Conservation (phyloP, 148 eudicot genomes). For the Hydrangea macrophylla region DNA sequence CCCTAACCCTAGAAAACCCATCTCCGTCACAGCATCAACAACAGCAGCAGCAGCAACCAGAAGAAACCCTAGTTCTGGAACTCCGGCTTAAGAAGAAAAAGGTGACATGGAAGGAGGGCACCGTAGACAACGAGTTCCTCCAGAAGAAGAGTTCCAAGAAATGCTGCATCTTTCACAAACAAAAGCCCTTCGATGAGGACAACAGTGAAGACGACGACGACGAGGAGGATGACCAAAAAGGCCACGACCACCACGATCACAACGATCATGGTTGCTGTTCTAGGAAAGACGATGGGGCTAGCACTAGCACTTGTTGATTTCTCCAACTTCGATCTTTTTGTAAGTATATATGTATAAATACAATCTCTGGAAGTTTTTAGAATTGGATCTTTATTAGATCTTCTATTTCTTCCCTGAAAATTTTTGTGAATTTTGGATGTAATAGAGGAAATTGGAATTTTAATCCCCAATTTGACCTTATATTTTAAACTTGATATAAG, state of each 20-base stretch:
- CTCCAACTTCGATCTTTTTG: background rate
- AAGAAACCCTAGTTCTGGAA: constrained; percentile 59
- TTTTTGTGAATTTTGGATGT: no score
- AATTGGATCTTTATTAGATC: background rate
- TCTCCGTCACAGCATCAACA: constrained; percentile 21
- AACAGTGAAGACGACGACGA: constrained; percentile 59
- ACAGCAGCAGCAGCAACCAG: constrained; percentile 21
- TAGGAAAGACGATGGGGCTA: constrained; percentile 6
- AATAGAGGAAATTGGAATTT: no score
- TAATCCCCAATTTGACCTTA: no score
- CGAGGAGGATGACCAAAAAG: background rate
- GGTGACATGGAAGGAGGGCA: constrained; percentile 87
- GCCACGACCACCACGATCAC: constrained; percentile 15
- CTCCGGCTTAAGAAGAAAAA: constrained; percentile 72
- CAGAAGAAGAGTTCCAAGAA: constrained; percentile 87
- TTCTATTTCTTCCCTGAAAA: no score
- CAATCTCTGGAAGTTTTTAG: background rate
- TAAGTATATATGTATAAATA: background rate
- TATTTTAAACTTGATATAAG: no score
- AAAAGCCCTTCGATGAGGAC: constrained; percentile 87
- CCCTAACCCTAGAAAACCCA: constrained; percentile 27
- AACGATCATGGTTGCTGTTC: constrained; percentile 38
- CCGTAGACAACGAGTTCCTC: constrained; percentile 81
- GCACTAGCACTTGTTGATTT: constrained; percentile 14
- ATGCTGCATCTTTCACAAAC: constrained; percentile 87